Conservation (phyloP, 495 filamentous ascomycete species). For the Thozetella sp. region DNA sequence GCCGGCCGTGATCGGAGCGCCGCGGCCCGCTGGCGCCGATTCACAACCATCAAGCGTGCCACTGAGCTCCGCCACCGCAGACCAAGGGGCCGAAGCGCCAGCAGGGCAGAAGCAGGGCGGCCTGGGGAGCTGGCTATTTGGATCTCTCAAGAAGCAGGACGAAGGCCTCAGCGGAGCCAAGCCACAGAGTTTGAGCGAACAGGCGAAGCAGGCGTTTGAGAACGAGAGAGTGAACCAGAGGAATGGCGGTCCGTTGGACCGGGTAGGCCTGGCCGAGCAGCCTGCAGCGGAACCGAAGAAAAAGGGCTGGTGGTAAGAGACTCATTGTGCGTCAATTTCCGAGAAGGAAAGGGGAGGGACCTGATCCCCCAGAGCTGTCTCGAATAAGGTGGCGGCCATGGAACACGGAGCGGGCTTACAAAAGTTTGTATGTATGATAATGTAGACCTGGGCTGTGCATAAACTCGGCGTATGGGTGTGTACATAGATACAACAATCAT, state of each 20-base stretch:
- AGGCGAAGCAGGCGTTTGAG: slow-evolving; percentile 48
- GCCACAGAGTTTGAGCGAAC: slow-evolving; percentile 36
- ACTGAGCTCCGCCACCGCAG: slow-evolving; percentile 2
- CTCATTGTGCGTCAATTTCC: background rate
- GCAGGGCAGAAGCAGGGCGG: slow-evolving; percentile 9
- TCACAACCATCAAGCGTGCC: background rate
- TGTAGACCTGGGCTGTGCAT: background rate
- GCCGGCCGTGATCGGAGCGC: slow-evolving; percentile 30
- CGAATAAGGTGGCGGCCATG: background rate
- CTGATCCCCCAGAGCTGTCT: background rate
- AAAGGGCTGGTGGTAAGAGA: slow-evolving; percentile 29
- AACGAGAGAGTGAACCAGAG: slow-evolving; percentile 49
- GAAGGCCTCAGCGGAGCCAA: slow-evolving; percentile 37
- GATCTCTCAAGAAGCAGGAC: slow-evolving; percentile 61
- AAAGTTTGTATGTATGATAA: background rate
- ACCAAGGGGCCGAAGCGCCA: slow-evolving; percentile 36
- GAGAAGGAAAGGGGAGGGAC: slow-evolving; percentile 10
- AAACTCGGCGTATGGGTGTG: background rate
- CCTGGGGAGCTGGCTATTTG: slow-evolving; percentile 37
- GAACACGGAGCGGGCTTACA: background rate
- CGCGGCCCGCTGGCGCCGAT: slow-evolving; percentile 5
- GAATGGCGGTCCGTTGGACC: slow-evolving; percentile 48
- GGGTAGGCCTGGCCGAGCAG: slow-evolving; percentile 31
- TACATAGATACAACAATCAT: background rate
- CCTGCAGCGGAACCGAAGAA: slow-evolving; percentile 16